Conservation (phyloP, 2,329 filamentous ascomycete genomes). For the Talaromyces albobiverticillius region DNA sequence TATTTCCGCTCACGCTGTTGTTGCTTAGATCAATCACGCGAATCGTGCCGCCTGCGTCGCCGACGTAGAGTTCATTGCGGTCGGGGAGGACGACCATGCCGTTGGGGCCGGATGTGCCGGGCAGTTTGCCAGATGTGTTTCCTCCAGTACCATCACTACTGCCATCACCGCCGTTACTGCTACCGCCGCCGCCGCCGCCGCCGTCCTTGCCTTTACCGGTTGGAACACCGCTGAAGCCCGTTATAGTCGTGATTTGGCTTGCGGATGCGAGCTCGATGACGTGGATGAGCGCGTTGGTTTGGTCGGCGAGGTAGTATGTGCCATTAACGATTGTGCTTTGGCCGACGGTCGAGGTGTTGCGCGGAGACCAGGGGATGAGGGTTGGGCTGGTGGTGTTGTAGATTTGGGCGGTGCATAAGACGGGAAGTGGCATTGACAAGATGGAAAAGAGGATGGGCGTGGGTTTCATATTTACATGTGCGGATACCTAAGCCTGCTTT, state of each 20-base stretch:
- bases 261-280: not conserved
- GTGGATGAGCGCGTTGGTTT: not conserved
- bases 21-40: not conserved
- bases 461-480: not conserved
- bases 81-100: not conserved
- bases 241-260: not conserved
- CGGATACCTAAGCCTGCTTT: no score
- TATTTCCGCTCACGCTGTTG: not conserved
- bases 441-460: not conserved
- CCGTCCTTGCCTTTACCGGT: not conserved
- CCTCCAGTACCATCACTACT: no score
- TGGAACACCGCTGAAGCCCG: not conserved
- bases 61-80: not conserved
- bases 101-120: not conserved
- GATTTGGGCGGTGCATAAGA: not conserved
- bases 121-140: no score
- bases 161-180: no score
- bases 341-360: constrained; percentile 1
- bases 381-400: not conserved
- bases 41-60: not conserved
- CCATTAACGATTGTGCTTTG: not conserved
- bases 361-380: constrained; percentile 5
- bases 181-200: not conserved
- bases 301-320: constrained; percentile 2
- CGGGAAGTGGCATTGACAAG: not conserved